Conservation (phyloP, 345 rosid species). For the Bruguiera sexangula region DNA sequence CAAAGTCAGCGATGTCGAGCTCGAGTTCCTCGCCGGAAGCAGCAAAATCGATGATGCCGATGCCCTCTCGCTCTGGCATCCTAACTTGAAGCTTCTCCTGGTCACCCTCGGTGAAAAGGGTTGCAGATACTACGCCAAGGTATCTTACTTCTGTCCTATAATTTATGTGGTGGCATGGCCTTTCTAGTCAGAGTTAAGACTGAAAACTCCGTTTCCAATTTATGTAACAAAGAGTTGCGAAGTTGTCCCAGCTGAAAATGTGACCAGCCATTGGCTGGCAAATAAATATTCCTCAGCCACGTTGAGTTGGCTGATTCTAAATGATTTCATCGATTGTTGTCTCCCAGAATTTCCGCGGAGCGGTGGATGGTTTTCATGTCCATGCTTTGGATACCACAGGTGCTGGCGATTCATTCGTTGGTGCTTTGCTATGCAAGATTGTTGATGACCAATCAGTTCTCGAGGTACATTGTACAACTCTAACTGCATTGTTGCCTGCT, state of each 20-base stretch:
- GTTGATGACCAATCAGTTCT: constrained; percentile 66
- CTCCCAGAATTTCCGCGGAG: constrained; percentile 67
- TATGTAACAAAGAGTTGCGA: too few species aligned
- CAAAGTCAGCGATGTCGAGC: constrained; percentile 93
- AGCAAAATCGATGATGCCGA: constrained; percentile 66
- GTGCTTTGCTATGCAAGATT: constrained; percentile 77
- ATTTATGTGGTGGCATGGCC: too few species aligned
- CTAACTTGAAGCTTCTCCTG: constrained; percentile 72
- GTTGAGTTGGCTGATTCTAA: neutral
- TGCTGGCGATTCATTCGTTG: constrained; percentile 92
- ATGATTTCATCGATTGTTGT: neutral
- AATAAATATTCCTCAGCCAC: neutral
- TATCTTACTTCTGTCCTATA: constrained; percentile 13
- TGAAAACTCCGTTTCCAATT: too few species aligned
- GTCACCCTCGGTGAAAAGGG: constrained; percentile 96
- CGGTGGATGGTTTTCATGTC: constrained; percentile 76
- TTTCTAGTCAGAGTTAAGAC: neutral
- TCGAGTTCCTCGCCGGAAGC: constrained; percentile 87
- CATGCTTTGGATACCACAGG: constrained; percentile 85
- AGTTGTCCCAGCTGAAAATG: neutral
- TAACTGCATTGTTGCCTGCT: neutral
- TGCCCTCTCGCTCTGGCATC: constrained; percentile 87
- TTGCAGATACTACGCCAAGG: constrained; percentile 94
- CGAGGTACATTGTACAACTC: constrained; percentile 46
- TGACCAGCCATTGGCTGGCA: neutral